A percentile compares a stretch with the other conserved stretches of the same genome.
Evolutionary conservation across 1,139 yeast genomes (phyloP).

Genomic region (Debaryomycetaceae sp.): DNA sequence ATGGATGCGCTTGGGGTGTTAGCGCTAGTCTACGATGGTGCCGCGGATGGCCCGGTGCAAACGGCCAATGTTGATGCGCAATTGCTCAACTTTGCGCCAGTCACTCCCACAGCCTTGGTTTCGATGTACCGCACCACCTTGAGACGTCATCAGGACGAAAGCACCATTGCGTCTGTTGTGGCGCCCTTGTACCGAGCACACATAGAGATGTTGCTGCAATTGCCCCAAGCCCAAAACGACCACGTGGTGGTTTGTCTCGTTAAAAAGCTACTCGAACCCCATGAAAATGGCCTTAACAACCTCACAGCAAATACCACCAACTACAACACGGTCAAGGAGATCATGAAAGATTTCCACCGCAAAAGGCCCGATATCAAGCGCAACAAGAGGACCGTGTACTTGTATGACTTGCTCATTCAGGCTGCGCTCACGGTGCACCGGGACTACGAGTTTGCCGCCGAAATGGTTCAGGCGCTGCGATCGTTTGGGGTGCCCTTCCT

Average conservation of each 20-base stretch:
- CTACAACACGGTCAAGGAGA: constrained; percentile 27
- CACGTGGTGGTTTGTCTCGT: constrained; percentile 26
- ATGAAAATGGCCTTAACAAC: constrained; percentile 16
- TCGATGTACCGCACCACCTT: constrained; percentile 19
- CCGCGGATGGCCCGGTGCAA: constrained; percentile 13
- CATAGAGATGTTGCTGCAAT: neutral
- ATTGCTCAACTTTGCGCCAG: constrained; percentile 11
- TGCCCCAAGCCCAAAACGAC: constrained; percentile 15
- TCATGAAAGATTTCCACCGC: constrained; percentile 20
- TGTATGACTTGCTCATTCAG: constrained; percentile 29
- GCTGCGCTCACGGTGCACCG: constrained; percentile 26
- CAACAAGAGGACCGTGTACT: constrained; percentile 15
- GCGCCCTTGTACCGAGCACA: constrained; percentile 1
- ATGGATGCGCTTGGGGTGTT: constrained; percentile 25
- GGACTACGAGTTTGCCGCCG: constrained; percentile 33
- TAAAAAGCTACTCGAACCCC: constrained; percentile 22
- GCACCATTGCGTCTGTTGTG: neutral
- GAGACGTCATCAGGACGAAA: constrained; percentile 6
- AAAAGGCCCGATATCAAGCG: constrained; percentile 10
- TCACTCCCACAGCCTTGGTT: constrained; percentile 1
- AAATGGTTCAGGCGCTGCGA: constrained; percentile 24
- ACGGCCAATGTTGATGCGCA: constrained; percentile 29
- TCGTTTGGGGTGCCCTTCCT: constrained; percentile 29
- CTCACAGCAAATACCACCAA: constrained; percentile 16
- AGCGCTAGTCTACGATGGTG: constrained; percentile 17